Evolutionary conservation across 805 yeast species (phyloP).

Genomic region (Blastobotrys attinorum): DNA sequence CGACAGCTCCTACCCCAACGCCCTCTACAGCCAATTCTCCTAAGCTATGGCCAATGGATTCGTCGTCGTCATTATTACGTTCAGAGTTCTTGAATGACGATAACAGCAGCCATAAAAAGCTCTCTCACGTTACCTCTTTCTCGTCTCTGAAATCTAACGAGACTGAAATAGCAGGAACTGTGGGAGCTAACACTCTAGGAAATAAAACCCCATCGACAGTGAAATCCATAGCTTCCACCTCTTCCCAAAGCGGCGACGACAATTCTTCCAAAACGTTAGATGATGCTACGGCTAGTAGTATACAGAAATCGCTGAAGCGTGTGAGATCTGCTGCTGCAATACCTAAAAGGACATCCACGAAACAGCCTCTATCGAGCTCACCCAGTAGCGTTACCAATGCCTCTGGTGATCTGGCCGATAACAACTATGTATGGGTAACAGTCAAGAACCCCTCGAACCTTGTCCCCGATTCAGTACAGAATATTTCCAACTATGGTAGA

Average conservation of each 20-base stretch:
- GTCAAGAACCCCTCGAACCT: conserved; percentile 73
- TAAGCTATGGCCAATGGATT: too few species aligned
- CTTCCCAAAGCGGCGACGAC: too few species aligned
- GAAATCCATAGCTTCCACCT: too few species aligned
- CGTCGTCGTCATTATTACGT: too few species aligned
- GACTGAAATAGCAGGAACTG: too few species aligned
- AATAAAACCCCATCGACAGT: too few species aligned
- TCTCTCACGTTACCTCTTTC: not conserved
- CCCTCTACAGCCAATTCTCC: not conserved
- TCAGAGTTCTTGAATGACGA: too few species aligned
- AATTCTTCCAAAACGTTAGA: too few species aligned
- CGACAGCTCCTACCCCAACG: not conserved
- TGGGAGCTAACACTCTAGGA: too few species aligned
- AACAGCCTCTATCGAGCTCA: not conserved
- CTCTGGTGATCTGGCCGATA: conserved; percentile 9
- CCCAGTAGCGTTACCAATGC: not conserved
- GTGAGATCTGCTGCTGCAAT: not conserved
- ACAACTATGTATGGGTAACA: conserved; percentile 46
- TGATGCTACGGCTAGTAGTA: not conserved
- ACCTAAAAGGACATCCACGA: not conserved
- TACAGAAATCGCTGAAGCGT: too few species aligned
- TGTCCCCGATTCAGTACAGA: conserved; percentile 44
- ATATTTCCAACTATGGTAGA: conserved; percentile 60
- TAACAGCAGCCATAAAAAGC: too few species aligned
- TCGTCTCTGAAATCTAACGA: not conserved